Percentiles rank a stretch among this genome's conserved stretches.
Conservation (phyloP, 257 asterid species). For the Solanum sitiens region DNA sequence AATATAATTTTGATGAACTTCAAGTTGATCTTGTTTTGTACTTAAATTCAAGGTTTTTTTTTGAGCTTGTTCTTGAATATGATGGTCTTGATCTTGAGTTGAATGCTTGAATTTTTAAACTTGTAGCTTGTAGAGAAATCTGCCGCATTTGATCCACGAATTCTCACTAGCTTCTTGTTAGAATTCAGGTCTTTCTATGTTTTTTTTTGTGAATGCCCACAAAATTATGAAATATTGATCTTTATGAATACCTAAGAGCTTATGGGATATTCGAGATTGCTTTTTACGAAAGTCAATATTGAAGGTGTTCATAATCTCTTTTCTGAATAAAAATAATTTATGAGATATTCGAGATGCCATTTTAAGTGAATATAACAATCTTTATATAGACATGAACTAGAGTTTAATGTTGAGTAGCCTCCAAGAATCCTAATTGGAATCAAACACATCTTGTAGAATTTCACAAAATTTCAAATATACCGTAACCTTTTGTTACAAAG, state of each 20-base stretch:
- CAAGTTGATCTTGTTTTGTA: not conserved
- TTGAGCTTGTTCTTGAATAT: not conserved
- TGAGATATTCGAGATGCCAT: not conserved
- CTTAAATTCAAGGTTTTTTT: no score
- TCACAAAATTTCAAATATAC: not conserved
- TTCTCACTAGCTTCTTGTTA: no score
- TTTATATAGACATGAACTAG: not conserved
- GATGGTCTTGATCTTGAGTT: not conserved
- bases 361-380: no score
- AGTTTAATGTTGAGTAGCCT: not conserved
- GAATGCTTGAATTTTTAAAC: not conserved
- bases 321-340: no score
- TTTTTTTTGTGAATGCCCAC: no score
- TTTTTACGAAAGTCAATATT: not conserved
- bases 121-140: not conserved
- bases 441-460: not conserved
- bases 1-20: not conserved
- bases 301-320: not conserved
- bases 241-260: not conserved
- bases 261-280: not conserved
- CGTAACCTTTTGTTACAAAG: not conserved
- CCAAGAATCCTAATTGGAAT: no score
- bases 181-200: no score
- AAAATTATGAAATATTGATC: not conserved
- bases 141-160: not conserved